Conservation (phyloP, 805 yeast species). For the Lipomyces mesembrius region DNA sequence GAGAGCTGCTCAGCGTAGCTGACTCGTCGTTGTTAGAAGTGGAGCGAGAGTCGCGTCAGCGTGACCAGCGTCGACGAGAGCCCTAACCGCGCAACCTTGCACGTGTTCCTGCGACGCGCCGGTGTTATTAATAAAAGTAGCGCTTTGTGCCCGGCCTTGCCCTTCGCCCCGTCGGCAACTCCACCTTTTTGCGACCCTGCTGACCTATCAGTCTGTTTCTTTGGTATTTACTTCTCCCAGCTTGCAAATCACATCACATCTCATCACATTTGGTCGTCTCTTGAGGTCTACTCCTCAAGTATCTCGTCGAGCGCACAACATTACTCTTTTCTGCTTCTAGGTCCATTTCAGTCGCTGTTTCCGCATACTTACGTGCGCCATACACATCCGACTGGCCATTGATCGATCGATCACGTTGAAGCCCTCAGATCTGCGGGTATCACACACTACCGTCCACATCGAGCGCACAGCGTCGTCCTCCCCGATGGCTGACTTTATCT, state of each 20-base stretch:
- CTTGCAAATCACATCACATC: conserved; percentile 2
- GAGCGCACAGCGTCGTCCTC: background rate
- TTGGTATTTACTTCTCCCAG: background rate
- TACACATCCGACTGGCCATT: background rate
- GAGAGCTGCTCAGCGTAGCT: background rate
- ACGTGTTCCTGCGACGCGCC: background rate
- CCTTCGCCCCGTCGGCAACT: background rate
- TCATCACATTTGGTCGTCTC: background rate
- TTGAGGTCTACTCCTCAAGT: background rate
- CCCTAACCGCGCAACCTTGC: background rate
- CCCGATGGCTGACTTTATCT: conserved; percentile 34
- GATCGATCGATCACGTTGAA: background rate
- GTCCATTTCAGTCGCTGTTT: background rate
- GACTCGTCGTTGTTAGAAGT: background rate
- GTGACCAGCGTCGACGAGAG: background rate
- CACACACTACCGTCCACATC: background rate
- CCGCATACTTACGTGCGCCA: background rate
- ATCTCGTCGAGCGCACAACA: background rate
- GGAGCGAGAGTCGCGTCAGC: background rate
- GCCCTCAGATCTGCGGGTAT: background rate
- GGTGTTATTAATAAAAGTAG: conserved; percentile 8
- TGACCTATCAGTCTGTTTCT: background rate
- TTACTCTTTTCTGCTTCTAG: background rate
- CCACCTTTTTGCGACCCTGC: background rate
- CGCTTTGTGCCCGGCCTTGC: conserved; percentile 1